These are phyloP conservation scores for Marasmius fiardii DNA, from an alignment of 1,284 basidiomycete genomes.

Conservation along the genomic window DNA sequence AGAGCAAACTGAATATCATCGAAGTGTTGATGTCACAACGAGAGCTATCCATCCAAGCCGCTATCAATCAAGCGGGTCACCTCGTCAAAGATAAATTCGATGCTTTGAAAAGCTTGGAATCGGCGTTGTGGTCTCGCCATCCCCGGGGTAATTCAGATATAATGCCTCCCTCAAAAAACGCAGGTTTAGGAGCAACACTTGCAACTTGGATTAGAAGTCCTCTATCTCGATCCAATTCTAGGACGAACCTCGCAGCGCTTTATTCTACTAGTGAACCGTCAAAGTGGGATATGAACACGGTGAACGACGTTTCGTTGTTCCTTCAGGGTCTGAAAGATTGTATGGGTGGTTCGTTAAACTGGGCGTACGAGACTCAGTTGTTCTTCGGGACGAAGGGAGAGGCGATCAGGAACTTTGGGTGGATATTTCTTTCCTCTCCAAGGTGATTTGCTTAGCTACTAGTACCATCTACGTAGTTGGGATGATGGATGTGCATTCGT, in stretches of 20 bases:
- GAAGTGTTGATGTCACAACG: constrained; percentile 37
- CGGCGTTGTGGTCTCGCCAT: constrained; percentile 7
- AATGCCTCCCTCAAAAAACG: background rate
- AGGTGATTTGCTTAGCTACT: too few species aligned
- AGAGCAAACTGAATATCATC: constrained; percentile 40
- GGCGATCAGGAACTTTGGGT: constrained; percentile 58
- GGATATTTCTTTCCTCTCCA: constrained; percentile 45
- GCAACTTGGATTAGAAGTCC: background rate
- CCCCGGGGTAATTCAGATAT: background rate
- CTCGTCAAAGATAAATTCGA: constrained; percentile 37
- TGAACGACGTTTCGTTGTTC: constrained; percentile 33
- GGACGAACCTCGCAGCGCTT: constrained; percentile 1
- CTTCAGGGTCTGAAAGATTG: constrained; percentile 48
- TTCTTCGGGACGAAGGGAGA: constrained; percentile 55
- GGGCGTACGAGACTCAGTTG: constrained; percentile 57
- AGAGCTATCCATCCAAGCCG: constrained; percentile 41
- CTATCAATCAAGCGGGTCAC: constrained; percentile 40
- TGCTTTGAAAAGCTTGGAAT: constrained; percentile 33
- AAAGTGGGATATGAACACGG: constrained; percentile 10
- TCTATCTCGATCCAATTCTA: background rate
- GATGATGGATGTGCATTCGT: background rate
- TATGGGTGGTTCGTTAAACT: constrained; percentile 50
- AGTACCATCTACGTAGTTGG: background rate
- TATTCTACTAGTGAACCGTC: background rate
- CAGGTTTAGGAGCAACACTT: background rate